Conservation (phyloP, 176 grass and related monocot species). For the Chrysopogon serrulatus region DNA sequence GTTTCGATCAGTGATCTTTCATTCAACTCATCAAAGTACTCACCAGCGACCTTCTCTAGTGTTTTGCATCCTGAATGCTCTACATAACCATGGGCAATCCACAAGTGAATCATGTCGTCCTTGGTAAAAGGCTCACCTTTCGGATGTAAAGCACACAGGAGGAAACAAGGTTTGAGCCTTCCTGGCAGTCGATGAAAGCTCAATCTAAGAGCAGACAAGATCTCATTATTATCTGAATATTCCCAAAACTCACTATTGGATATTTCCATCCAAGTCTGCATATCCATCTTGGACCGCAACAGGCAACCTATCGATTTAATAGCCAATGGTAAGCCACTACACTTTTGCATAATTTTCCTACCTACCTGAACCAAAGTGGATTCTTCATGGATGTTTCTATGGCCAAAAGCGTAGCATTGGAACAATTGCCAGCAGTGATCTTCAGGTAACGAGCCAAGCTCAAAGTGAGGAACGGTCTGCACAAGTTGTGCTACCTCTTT, state of each 20-base stretch:
- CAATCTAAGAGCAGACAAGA: conserved; percentile 34
- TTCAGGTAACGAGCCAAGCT: conserved; percentile 2
- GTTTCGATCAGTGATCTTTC: conserved; percentile 30
- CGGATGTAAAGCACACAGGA: conserved; percentile 33
- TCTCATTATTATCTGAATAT: not conserved
- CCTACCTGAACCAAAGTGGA: conserved; percentile 7
- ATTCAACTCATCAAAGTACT: conserved; percentile 32
- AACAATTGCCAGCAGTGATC: conserved; percentile 32
- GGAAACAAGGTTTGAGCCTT: conserved; percentile 38
- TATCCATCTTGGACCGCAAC: conserved; percentile 3
- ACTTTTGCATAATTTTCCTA: conserved; percentile 30
- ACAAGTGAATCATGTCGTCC: conserved; percentile 32
- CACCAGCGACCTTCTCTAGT: conserved; percentile 9
- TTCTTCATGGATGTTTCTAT: not conserved
- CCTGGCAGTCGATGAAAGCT: conserved; percentile 34
- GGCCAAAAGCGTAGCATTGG: conserved; percentile 24
- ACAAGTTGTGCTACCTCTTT: conserved; percentile 20
- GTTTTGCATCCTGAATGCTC: not conserved
- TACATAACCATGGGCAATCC: conserved; percentile 52
- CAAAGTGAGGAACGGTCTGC: not conserved
- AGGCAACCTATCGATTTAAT: conserved; percentile 29
- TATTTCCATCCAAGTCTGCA: conserved; percentile 30
- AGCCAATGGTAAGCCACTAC: conserved; percentile 40
- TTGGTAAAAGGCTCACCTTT: conserved; percentile 29
- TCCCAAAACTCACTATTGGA: conserved; percentile 52